Base-by-base conservation (phyloP, 768 basidiomycete species). In the Collybia sp. region DNA sequence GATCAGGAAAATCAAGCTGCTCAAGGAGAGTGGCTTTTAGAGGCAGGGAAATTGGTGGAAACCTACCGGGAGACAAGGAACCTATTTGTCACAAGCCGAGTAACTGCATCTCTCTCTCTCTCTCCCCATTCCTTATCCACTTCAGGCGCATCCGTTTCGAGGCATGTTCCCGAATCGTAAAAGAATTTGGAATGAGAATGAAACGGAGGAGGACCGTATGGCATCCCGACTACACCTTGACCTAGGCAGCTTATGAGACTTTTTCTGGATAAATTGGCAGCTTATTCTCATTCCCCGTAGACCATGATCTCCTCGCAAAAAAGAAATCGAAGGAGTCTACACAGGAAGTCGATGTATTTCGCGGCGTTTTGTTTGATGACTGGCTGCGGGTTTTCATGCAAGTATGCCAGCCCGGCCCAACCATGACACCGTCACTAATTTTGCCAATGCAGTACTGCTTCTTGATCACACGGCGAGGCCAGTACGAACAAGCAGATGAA, bases 301-400 rank as follows among this genome's bases (percentile, higher is more conserved):
- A 83, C 47, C 75, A 77, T 6, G 85, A 85, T 42, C 76, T 67
- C 15, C 60, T 79, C 15, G 55, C 73, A 5, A 72, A 75, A 15
- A 85, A 78, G 54, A 64, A 70, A 25, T 67, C 65, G 5, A 73
- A 70, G 39, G 25, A 25, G 25, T 25, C 25, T 25, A 58, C 58
- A 36, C 63, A 70, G 46, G 69, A 69, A 48, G 75, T 88, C 1
- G 75, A 82, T 42, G 70, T 79, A 0, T 97, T 94, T 62, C 83
- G 94, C 10, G 88, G 89, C 0, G 71, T 95, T 31, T 73, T 73
- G 3, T 91, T 92, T 54, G 85, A 87, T 45, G 82, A 87, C 43
- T 99, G 95, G 95, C 60, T 95, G 40, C 71, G 73, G 12, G 57
- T 97, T 34, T 83, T 93, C 59, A 80, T 96, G 71, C 88, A 93